Base-by-base conservation (phyloP, 2,329 filamentous ascomycete species). In the Colletotrichum falcatum region DNA sequence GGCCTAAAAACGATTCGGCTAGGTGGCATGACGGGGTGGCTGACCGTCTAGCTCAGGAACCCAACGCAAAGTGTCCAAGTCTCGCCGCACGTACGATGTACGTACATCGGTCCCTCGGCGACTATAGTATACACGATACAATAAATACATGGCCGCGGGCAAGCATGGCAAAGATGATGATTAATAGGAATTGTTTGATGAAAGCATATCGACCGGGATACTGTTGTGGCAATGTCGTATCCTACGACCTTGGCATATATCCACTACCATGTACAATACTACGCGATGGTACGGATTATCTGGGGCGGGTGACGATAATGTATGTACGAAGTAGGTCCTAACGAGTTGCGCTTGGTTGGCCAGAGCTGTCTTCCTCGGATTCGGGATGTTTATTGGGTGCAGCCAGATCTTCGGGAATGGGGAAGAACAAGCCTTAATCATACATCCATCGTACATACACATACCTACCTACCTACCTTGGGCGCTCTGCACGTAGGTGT, bases 1-100 rank as follows among this genome's bases (percentile, higher is more conserved):
- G 49, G 51, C 42, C 51, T 28, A 37, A 56, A 63, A 70, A 61
- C 58, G 66, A 26, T 42, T 66, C 49, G 62, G 49, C 37, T 49
- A 30, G 53, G 60, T 67, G 42, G 44, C 65, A 42, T 62, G 49
- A 59, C 49, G 49, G 30, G 37, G 53, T 58, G 65, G 60, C 59
- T 33, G 42, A 18, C 26, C 7, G 5, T n/a, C 9, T 30, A n/a
- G 59, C 39, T 42, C 49, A 33, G 42, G 42, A 49, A 67, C 42
- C 54, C 12, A 42, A 46, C 28, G 39, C 26, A n/a, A 49, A 48
- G 44, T 37, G 46, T 53, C 35, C 37, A 56, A 51, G 51, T 59
- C 35, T 20, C 37, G 46, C 60, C 61, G 61, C 28, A 46, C 30
- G 20, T 23, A 30, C 37, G 46, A 46, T 49, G 61, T n/a, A 46